Percentiles rank a stretch among this genome's conserved stretches.
phyloP scores from a whole-genome alignment of 148 eudicot genomes.

The Amaranthus hypochondriacus region DNA sequence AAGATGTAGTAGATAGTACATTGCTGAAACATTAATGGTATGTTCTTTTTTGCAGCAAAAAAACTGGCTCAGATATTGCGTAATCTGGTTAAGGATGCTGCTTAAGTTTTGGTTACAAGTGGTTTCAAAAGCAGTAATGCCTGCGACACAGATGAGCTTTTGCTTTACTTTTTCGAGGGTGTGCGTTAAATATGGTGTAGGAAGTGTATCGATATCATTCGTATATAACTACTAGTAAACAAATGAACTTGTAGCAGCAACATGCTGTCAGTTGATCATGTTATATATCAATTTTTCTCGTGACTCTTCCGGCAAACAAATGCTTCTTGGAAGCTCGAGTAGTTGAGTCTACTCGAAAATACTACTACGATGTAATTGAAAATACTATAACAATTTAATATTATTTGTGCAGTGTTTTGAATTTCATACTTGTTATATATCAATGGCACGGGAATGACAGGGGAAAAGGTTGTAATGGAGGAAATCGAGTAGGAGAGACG shows the following conservation, averaged over 20 bases:
- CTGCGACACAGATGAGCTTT: not conserved
- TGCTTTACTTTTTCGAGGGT: not conserved
- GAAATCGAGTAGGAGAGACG: too few species aligned
- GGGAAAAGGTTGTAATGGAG: too few species aligned
- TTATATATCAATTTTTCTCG: not conserved
- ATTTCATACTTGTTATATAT: too few species aligned
- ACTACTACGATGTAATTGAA: not conserved
- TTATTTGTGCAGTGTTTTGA: too few species aligned
- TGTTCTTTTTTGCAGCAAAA: slow-evolving; percentile 1
- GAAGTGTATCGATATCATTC: not conserved
- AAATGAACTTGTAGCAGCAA: not conserved
- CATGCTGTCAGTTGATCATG: not conserved
- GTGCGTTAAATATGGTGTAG: not conserved
- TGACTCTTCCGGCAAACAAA: not conserved
- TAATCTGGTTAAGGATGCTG: not conserved
- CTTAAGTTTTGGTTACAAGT: slow-evolving; percentile 2
- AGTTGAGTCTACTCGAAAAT: too few species aligned
- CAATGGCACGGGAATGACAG: too few species aligned
- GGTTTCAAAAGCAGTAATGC: not conserved
- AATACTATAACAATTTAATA: not conserved
- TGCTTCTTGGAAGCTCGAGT: not conserved
- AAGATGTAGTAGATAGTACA: too few species aligned
- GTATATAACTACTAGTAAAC: not conserved
- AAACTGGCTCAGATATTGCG: not conserved
- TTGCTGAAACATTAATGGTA: not conserved